phyloP scores from a whole-genome alignment of 2,329 filamentous ascomycete species.

The Claviceps pazoutovae region DNA sequence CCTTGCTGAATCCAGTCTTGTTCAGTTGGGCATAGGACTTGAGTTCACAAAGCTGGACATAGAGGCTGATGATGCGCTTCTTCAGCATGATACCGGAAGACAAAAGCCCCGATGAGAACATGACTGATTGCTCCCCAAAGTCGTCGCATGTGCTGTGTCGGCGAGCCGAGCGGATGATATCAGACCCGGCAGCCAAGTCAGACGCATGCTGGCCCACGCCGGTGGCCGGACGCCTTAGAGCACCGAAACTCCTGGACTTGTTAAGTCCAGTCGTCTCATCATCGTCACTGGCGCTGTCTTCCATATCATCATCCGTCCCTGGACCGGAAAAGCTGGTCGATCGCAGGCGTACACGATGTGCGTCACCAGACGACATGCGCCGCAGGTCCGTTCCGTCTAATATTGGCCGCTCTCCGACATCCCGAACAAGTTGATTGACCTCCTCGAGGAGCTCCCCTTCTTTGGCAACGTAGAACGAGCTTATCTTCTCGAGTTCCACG shows the following conservation, averaged over 20 bases:
- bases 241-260: constrained; percentile 25
- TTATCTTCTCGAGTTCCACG: constrained; percentile 85
- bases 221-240: constrained; percentile 25
- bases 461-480: constrained; percentile 78
- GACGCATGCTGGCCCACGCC: constrained; percentile 27
- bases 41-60: constrained; percentile 86
- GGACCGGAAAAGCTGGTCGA: constrained; percentile 27
- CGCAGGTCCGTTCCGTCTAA: constrained; percentile 26
- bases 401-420: constrained; percentile 53
- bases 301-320: constrained; percentile 36
- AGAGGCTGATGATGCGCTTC: constrained; percentile 75
- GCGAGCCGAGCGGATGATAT: constrained; percentile 39
- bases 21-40: constrained; percentile 95
- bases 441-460: constrained; percentile 78
- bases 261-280: constrained; percentile 44
- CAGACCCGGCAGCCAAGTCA: constrained; percentile 49
- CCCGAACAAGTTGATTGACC: constrained; percentile 59
- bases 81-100: constrained; percentile 72
- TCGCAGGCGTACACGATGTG: constrained; percentile 12
- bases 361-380: constrained; percentile 16
- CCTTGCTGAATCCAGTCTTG: constrained; percentile 90
- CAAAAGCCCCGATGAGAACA: constrained; percentile 46
- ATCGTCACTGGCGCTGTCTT: constrained; percentile 49
- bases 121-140: constrained; percentile 59
- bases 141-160: constrained; percentile 63